Conservation (phyloP, 345 rosid genomes). For the Eucalyptus sp. region DNA sequence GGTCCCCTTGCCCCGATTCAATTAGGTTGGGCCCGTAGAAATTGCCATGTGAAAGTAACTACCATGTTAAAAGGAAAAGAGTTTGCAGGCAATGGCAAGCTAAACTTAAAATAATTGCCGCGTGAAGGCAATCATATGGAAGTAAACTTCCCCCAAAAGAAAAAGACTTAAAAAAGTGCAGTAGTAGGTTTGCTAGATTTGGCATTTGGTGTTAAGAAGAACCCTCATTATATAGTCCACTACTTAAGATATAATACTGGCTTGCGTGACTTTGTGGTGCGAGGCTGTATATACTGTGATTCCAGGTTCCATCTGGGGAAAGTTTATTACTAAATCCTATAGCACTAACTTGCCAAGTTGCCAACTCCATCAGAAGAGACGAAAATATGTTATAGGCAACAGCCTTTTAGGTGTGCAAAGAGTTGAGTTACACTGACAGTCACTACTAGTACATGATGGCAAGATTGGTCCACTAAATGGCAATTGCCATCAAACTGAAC, state of each 20-base stretch:
- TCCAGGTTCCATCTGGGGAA: background rate
- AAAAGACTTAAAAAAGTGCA: background rate
- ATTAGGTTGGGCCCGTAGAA: accelerated
- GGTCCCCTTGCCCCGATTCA: background rate
- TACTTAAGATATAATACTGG: background rate
- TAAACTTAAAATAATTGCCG: background rate
- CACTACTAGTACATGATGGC: background rate
- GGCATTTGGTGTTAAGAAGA: background rate
- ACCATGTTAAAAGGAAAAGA: background rate
- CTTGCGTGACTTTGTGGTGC: background rate
- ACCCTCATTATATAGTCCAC: background rate
- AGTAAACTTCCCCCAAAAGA: background rate
- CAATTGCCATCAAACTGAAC: background rate
- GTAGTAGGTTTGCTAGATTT: background rate
- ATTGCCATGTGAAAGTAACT: no score
- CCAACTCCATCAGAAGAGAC: background rate
- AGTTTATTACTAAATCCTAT: background rate
- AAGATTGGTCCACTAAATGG: background rate
- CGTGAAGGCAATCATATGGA: background rate
- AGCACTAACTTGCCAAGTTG: background rate
- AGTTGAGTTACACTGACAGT: background rate
- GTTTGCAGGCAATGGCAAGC: background rate
- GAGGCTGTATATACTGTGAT: background rate
- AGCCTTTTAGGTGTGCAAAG: background rate
- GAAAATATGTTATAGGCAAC: background rate